Evolutionary conservation across 2,329 filamentous ascomycete genomes (phyloP).

Genomic region (Aspergillus bombycis): DNA sequence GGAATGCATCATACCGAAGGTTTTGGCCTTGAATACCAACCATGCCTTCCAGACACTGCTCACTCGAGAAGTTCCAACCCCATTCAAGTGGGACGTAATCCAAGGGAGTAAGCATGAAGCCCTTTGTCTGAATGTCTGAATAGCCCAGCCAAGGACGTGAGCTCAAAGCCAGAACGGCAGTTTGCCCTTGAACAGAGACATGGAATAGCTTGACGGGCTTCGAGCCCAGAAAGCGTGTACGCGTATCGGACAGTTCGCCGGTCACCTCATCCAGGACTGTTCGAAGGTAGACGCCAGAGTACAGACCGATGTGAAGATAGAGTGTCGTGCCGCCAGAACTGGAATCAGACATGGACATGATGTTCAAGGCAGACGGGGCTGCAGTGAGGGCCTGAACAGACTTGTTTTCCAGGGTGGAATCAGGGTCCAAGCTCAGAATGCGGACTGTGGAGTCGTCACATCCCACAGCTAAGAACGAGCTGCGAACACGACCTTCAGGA

Average conservation of each 20-base stretch:
- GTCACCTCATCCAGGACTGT: constrained; percentile 95
- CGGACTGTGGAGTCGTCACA: constrained; percentile 96
- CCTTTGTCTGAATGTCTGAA: constrained; percentile 80
- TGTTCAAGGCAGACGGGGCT: constrained; percentile 82
- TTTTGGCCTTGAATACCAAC: constrained; percentile 91
- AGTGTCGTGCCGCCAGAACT: constrained; percentile 84
- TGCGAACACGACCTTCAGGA: constrained; percentile 83
- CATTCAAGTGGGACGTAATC: constrained; percentile 88
- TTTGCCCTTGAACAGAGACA: constrained; percentile 83
- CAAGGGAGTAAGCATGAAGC: constrained; percentile 89
- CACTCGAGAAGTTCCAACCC: constrained; percentile 95
- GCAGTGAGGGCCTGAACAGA: constrained; percentile 93
- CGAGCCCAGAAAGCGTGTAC: constrained; percentile 90
- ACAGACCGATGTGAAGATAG: constrained; percentile 93
- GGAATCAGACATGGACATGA: constrained; percentile 95
- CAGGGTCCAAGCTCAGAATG: constrained; percentile 85
- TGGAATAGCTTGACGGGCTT: constrained; percentile 88
- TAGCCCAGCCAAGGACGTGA: constrained; percentile 97
- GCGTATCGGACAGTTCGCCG: constrained; percentile 90
- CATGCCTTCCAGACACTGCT: constrained; percentile 90
- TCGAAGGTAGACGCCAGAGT: constrained; percentile 93
- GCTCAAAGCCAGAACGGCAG: constrained; percentile 85
- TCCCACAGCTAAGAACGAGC: constrained; percentile 91
- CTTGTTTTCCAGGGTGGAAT: constrained; percentile 88
- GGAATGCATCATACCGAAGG: constrained; percentile 67